A percentile compares a stretch with the other conserved stretches of the same genome.
Conservation (phyloP, 1,284 basidiomycete species). For the Thelephora terrestris region DNA sequence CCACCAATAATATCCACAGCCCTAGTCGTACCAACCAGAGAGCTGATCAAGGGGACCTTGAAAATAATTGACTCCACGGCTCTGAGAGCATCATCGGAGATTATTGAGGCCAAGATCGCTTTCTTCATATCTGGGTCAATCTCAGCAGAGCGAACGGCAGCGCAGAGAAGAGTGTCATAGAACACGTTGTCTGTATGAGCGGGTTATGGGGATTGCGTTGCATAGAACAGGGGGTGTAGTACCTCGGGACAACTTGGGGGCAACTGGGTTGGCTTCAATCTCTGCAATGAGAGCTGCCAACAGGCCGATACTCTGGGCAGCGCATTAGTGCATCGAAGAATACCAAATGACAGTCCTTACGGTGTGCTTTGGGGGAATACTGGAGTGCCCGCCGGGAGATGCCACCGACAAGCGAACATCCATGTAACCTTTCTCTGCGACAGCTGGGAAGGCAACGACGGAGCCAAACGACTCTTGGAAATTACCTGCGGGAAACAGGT, state of each 20-base stretch:
- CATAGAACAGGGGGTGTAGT: not conserved
- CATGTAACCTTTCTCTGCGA: slow-evolving; percentile 59
- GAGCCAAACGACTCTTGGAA: slow-evolving; percentile 26
- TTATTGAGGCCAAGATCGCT: slow-evolving; percentile 25
- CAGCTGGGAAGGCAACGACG: slow-evolving; percentile 37
- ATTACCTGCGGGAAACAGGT: slow-evolving; percentile 19
- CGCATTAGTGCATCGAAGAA: not conserved
- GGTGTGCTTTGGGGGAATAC: slow-evolving; percentile 46
- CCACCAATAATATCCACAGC: slow-evolving; percentile 59
- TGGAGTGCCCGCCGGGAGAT: slow-evolving; percentile 60
- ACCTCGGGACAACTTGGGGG: slow-evolving; percentile 20
- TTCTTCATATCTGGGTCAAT: slow-evolving; percentile 29
- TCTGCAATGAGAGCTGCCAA: slow-evolving; percentile 40
- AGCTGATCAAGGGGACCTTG: slow-evolving; percentile 19
- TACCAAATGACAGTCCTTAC: slow-evolving; percentile 21
- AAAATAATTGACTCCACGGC: slow-evolving; percentile 32
- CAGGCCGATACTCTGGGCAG: slow-evolving; percentile 41
- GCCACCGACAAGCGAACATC: slow-evolving; percentile 39
- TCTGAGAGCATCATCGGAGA: slow-evolving; percentile 31
- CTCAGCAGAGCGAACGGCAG: slow-evolving; percentile 35
- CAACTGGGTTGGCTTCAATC: slow-evolving; percentile 38
- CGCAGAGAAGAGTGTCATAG: slow-evolving; percentile 17
- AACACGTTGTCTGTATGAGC: not conserved
- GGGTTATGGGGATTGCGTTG: not conserved
- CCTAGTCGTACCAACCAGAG: slow-evolving; percentile 53